Base-by-base conservation (phyloP, 441 rosid genomes). In the Euphorbia corollata region DNA sequence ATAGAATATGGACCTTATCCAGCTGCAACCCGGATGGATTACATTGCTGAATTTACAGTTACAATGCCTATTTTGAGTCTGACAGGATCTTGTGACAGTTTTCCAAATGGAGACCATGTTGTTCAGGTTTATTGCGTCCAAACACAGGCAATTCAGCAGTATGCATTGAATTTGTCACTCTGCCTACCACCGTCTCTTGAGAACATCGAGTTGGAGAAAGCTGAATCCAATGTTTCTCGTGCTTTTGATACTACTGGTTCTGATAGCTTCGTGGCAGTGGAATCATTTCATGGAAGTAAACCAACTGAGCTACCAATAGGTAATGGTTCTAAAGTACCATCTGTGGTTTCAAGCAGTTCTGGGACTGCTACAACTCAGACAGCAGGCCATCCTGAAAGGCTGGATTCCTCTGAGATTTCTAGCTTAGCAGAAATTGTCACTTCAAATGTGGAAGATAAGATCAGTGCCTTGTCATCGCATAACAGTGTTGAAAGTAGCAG, bases 1-100 rank as follows among this genome's bases (percentile, higher is more conserved):
- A 62, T 91, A 50, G 96, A 84, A 38, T 89, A 88, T 78, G 99
- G 96, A 36, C 69, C 83, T 71, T 77, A 77, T 80, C 97, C 98
- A 20, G 85, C 83, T 54, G 85, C 84, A 48, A 79, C 94, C 64
- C 74, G 75, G 71, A 88, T 91, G 92, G 94, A 91, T 80, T 88
- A 89, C 80, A 77, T 94, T 71, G 82, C 98, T 32, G 98, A 85
- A 72, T 91, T 91, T 81, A 80, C 90, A 2, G 98, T 94, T 63
- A 82, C 94, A 24, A 86, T 91, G 96, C 97, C 97, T 69, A 91
- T 94, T 66, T 77, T 91, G 81, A 94, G 98, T 82, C 84, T 91
- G 71, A 87, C 92, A 20, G 98, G 91, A 68, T 82, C 85, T 61
- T 84, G 79, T 75, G 86, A 84, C 68, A 54, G 57, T 65, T 78